Evolutionary conservation across 208 protist species (phyloP).

Genomic region (Leishmania braziliensis): DNA sequence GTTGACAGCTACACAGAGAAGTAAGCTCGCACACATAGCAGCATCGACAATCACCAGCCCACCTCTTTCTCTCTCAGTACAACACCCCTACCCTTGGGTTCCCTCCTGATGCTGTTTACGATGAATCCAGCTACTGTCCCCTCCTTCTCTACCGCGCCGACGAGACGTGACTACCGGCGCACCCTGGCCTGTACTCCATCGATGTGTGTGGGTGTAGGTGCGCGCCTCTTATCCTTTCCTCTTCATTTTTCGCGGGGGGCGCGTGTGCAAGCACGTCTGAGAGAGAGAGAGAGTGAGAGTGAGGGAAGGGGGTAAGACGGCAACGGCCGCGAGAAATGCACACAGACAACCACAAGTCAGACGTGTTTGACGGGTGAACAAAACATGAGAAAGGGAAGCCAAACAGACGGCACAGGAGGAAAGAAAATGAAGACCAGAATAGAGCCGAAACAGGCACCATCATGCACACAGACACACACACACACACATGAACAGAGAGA

Average conservation of each 20-base stretch:
- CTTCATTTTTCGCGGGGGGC: background rate
- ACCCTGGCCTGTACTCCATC: background rate
- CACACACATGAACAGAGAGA: background rate
- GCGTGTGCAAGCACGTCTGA: background rate
- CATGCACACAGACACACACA: background rate
- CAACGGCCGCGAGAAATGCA: background rate
- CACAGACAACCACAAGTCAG: background rate
- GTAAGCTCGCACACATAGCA: background rate
- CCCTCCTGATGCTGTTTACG: background rate
- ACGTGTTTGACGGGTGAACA: background rate
- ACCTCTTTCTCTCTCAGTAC: background rate
- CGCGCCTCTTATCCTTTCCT: background rate
- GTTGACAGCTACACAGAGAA: background rate
- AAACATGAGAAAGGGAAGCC: background rate
- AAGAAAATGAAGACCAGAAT: background rate
- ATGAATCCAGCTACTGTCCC: background rate
- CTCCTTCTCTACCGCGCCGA: background rate
- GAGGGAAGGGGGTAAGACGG: background rate
- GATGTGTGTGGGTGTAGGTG: background rate
- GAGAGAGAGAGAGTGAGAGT: background rate
- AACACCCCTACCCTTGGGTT: background rate
- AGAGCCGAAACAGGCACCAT: background rate
- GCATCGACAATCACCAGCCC: background rate
- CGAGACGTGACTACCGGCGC: background rate
- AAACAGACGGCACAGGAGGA: background rate